Percentiles rank a stretch among this genome's conserved stretches.
Evolutionary conservation across 148 eudicot genomes (phyloP).

Genomic region (Spergularia bocconei): DNA sequence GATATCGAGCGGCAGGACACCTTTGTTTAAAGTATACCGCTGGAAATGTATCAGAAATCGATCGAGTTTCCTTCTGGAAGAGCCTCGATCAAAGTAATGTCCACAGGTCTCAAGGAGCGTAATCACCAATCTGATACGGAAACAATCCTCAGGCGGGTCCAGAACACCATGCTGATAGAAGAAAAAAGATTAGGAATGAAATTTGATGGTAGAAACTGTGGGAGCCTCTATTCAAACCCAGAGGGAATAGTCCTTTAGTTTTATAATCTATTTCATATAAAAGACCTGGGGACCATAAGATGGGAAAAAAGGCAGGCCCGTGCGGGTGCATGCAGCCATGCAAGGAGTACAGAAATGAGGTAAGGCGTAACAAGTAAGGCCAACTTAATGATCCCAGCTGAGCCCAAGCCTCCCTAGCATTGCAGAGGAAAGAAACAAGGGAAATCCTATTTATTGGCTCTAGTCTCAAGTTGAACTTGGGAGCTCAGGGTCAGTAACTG

Average conservation of each 20-base stretch:
- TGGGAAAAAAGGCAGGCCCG: too few species aligned
- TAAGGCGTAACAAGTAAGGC: too few species aligned
- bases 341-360: too few species aligned
- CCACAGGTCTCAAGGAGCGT: constrained; percentile 98
- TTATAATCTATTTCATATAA: too few species aligned
- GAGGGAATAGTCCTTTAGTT: too few species aligned
- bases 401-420: not conserved
- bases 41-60: constrained; percentile 90
- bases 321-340: too few species aligned
- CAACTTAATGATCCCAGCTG: too few species aligned
- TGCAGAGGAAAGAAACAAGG: not conserved
- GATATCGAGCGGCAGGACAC: constrained; percentile 82
- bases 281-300: too few species aligned
- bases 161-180: constrained; percentile 63
- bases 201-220: not conserved
- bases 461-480: not conserved
- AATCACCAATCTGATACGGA: constrained; percentile 82
- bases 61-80: constrained; percentile 88
- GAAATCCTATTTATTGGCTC: not conserved
- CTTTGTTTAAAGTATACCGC: constrained; percentile 79
- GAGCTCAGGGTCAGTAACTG: not conserved
- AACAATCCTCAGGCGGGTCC: constrained; percentile 98
- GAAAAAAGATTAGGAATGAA: constrained; percentile 1
- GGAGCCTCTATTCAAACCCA: not conserved
- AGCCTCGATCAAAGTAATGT: constrained; percentile 92